These are phyloP conservation scores for Macrotyloma uniflorum DNA, from an alignment of 306 rosid genomes.

Conservation along the genomic window DNA sequence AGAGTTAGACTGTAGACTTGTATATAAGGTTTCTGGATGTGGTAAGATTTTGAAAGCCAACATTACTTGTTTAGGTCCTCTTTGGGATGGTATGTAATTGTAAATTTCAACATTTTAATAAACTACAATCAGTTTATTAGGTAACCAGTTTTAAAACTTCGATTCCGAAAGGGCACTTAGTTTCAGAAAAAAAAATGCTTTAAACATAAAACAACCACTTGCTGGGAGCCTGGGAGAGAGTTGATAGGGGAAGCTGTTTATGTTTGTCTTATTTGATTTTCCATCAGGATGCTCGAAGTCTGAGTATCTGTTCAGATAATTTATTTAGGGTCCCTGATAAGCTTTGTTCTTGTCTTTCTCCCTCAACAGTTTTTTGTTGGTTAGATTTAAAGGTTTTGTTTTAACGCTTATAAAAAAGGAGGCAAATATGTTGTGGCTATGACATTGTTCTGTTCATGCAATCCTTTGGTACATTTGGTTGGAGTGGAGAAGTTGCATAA, in stretches of 20 bases:
- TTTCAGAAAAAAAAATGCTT: conserved; percentile 15
- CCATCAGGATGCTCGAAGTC: neutral
- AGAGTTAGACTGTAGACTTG: neutral
- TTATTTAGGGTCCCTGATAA: conserved; percentile 17
- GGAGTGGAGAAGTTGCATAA: neutral
- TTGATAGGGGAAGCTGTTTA: neutral
- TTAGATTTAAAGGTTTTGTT: conserved; percentile 2
- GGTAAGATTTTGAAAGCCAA: conserved; percentile 9
- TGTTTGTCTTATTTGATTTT: conserved; percentile 6
- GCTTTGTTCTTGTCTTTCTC: neutral
- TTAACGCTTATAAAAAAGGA: neutral
- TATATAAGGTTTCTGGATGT: conserved; percentile 14
- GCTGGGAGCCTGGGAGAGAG: neutral
- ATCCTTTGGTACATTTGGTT: conserved; percentile 10
- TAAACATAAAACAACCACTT: neutral
- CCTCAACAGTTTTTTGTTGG: neutral
- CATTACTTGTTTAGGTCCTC: neutral
- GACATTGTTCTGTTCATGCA: conserved; percentile 18
- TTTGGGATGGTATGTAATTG: too few relatives aligned
- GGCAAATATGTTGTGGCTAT: neutral
- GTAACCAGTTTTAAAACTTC: too few relatives aligned
- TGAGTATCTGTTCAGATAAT: neutral
- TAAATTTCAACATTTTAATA: too few relatives aligned
- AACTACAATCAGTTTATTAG: too few relatives aligned
- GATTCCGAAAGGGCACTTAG: too few relatives aligned